phyloP scores from a whole-genome alignment of 371 early-diverging fungal genomes.

The Basidiobolus meristosporus region DNA sequence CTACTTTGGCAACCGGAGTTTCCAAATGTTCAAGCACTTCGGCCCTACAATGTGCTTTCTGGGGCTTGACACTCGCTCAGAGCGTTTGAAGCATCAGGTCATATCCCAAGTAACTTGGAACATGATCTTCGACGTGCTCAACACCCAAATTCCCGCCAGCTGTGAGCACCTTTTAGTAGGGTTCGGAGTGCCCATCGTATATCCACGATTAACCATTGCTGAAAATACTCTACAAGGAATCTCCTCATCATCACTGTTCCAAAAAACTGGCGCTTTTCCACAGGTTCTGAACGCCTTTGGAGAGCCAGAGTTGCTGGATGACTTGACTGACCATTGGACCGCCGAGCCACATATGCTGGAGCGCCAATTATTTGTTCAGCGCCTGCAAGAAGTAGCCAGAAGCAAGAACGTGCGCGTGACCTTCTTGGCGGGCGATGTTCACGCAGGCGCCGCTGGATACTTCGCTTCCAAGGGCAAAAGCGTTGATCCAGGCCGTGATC shows the following conservation, averaged over 20 bases:
- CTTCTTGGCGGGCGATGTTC: constrained; percentile 73
- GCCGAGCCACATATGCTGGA: constrained; percentile 48
- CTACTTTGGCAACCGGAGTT: constrained; percentile 30
- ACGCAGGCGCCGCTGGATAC: constrained; percentile 54
- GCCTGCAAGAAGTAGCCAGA: constrained; percentile 41
- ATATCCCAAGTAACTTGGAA: constrained; percentile 38
- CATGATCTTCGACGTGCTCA: constrained; percentile 27
- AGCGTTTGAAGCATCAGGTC: constrained; percentile 41
- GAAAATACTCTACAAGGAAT: constrained; percentile 12
- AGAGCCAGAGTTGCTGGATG: constrained; percentile 66
- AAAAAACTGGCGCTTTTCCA: constrained; percentile 23
- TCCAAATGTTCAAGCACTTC: constrained; percentile 16
- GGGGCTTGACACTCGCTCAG: constrained; percentile 59
- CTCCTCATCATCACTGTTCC: constrained; percentile 13
- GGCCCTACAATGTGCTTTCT: constrained; percentile 45
- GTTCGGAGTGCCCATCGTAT: constrained; percentile 53
- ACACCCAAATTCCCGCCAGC: constrained; percentile 26
- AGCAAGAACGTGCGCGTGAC: constrained; percentile 47
- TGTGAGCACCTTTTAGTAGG: constrained; percentile 44
- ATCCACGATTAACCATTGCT: constrained; percentile 48
- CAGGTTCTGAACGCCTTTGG: constrained; percentile 42
- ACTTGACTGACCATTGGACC: constrained; percentile 49
- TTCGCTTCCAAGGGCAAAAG: too few species aligned
- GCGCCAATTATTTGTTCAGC: constrained; percentile 34
- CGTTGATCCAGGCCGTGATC: too few species aligned